These are phyloP conservation scores for Starmerella stigmatis DNA, from an alignment of 805 yeast genomes.

Conservation along the genomic window DNA sequence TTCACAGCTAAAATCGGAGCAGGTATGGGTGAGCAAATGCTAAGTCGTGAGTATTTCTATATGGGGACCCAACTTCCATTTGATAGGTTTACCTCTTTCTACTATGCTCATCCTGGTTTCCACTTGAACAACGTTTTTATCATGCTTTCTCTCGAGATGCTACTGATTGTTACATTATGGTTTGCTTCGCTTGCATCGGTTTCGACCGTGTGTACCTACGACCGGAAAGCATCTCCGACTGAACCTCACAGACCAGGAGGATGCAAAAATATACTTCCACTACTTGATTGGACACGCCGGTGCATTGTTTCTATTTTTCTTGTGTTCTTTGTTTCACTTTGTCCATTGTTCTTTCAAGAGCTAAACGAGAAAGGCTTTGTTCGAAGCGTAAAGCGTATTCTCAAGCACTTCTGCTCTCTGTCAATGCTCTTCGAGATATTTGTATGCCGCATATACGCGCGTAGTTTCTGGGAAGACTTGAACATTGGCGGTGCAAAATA, in stretches of 20 bases:
- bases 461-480: conserved; percentile 56
- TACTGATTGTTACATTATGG: conserved; percentile 48
- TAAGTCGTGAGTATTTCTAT: conserved; percentile 71
- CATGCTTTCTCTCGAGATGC: conserved; percentile 55
- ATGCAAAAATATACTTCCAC: conserved; percentile 60
- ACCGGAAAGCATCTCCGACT: conserved; percentile 48
- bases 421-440: conserved; percentile 74
- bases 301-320: conserved; percentile 63
- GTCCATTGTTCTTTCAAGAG: conserved; percentile 70
- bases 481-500: conserved; percentile 73
- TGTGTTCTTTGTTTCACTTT: conserved; percentile 62
- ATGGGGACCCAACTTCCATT: conserved; percentile 66
- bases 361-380: conserved; percentile 65
- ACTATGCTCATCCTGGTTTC: conserved; percentile 80
- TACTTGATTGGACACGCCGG: conserved; percentile 64
- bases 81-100: conserved; percentile 68
- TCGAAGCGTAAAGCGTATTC: conserved; percentile 52
- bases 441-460: conserved; percentile 66
- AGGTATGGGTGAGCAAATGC: conserved; percentile 83
- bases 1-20: conserved; percentile 80
- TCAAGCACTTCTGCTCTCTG: conserved; percentile 56
- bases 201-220: conserved; percentile 50
- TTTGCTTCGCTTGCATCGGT: conserved; percentile 54
- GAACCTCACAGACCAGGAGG: conserved; percentile 56
- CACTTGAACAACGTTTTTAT: conserved; percentile 71